These are phyloP conservation scores for Leccinum sublutescens DNA, from an alignment of 768 basidiomycete genomes.

Conservation along the genomic window DNA sequence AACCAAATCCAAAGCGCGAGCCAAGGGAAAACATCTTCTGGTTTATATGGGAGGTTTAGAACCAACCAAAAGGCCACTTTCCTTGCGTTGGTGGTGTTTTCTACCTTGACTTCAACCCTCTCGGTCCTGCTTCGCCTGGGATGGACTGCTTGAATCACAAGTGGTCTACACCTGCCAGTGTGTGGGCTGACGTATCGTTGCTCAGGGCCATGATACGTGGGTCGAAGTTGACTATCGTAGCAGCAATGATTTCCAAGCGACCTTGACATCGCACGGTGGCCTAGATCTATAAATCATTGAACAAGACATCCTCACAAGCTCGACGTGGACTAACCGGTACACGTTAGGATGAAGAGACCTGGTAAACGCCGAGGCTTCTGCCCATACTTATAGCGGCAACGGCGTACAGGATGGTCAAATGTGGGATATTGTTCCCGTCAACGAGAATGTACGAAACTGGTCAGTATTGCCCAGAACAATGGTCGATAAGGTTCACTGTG, in stretches of 20 bases:
- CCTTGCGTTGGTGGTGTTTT: not conserved
- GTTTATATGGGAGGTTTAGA: not conserved
- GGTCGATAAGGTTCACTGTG: too few species aligned
- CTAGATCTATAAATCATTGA: not conserved
- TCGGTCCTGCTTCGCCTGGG: not conserved
- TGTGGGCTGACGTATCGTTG: slow-evolving; percentile 25
- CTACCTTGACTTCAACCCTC: not conserved
- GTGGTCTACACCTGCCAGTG: slow-evolving; percentile 23
- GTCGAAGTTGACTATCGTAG: slow-evolving; percentile 19
- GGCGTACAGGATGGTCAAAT: too few species aligned
- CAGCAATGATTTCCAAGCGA: slow-evolving; percentile 3
- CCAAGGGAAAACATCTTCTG: slow-evolving; percentile 10
- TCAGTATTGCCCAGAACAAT: too few species aligned
- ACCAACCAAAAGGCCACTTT: slow-evolving; percentile 22
- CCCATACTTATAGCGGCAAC: too few species aligned
- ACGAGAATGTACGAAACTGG: too few species aligned
- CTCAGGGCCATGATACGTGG: slow-evolving; percentile 8
- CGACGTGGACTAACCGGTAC: too few species aligned
- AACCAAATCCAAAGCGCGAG: slow-evolving; percentile 17
- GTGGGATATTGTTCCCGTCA: too few species aligned
- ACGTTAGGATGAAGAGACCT: too few species aligned
- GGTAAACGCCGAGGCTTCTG: too few species aligned
- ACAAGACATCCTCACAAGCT: too few species aligned
- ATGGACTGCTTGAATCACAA: slow-evolving; percentile 25
- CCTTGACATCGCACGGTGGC: not conserved